Base-by-base conservation (phyloP, 331 rosid species). In the Quercus tomentella region DNA sequence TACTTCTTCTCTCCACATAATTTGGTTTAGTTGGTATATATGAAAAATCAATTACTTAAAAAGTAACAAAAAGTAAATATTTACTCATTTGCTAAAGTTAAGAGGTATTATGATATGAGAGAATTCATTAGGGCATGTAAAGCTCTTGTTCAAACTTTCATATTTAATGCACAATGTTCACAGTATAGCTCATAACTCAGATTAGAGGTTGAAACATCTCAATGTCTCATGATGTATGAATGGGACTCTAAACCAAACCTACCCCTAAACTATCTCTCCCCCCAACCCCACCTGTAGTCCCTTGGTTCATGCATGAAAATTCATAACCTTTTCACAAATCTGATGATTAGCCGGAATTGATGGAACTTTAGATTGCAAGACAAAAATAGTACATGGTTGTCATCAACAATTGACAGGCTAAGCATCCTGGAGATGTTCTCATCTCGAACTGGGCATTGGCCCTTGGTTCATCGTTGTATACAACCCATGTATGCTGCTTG, bases 361-460 rank as follows among this genome's bases (percentile, higher is more conserved):
- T 45, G 79, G 72, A 74, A 77, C 31, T 54, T 79, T 66, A 82
- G 74, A 81, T 56, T 41, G 76, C 18, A 82, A 74, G 72, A 70
- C 74, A 79, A 41, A 37, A 71, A 72, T 33, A 84, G 58, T 6
- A 68, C 23, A 25, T 62, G 58, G n/a, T 54, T 77, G 79, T 87
- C 80, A 74, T 76, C 79, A 20, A 76, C 81, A 63, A 82, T 56
- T 77, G 90, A 73, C 30, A 80, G 78, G 67, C 83, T 86, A 73
- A 68, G 58, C 82, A 70, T 85, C 75, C 70, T 67, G 78, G 37
- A 74, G 69, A 52, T 81, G 78, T 73, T 82, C 77, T 85, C 90
- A 78, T 83, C 67, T 83, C 67, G 76, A 77, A 86, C 71, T 63
- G 90, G 91, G 76, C 98, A 91, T 84, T 89, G 92, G 58, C 91